Conservation (phyloP, 2,329 filamentous ascomycete genomes). For the Escovopsis sp. region DNA sequence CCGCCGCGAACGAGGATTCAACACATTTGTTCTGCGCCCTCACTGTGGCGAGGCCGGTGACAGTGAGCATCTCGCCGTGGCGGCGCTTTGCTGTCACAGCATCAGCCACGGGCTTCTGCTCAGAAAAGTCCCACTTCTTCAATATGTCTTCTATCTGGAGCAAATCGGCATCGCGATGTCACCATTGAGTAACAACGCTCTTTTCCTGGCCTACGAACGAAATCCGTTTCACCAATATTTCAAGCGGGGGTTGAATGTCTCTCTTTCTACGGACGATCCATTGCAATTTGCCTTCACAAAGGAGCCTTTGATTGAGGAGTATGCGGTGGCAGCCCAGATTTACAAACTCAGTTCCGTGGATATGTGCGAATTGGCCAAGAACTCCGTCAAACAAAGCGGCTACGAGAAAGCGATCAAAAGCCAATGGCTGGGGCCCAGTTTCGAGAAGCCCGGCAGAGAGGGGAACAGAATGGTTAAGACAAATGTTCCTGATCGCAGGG, state of each 20-base stretch:
- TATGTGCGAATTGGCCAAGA: slow-evolving; percentile 96
- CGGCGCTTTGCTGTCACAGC: slow-evolving; percentile 84
- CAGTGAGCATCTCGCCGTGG: slow-evolving; percentile 86
- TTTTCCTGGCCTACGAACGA: slow-evolving; percentile 91
- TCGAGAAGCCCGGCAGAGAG: slow-evolving; percentile 58
- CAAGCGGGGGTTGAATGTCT: slow-evolving; percentile 86
- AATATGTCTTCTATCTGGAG: slow-evolving; percentile 96
- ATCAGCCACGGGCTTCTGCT: slow-evolving; percentile 90
- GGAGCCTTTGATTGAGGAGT: slow-evolving; percentile 94
- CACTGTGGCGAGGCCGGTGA: slow-evolving; percentile 96
- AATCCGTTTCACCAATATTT: slow-evolving; percentile 97
- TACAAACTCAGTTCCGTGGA: slow-evolving; percentile 95
- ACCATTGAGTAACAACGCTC: slow-evolving; percentile 92
- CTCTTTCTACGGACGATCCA: slow-evolving; percentile 89
- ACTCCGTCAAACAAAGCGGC: slow-evolving; percentile 87
- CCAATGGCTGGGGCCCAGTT: slow-evolving; percentile 76
- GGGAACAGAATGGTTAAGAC: slow-evolving; percentile 93
- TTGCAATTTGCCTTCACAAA: slow-evolving; percentile 98
- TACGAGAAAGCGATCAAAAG: slow-evolving; percentile 84
- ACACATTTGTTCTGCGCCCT: slow-evolving; percentile 82
- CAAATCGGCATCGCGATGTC: slow-evolving; percentile 99
- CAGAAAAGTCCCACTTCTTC: slow-evolving; percentile 83
- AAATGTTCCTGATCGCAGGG: slow-evolving; percentile 85
- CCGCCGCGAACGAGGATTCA: slow-evolving; percentile 85
- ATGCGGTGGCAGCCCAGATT: slow-evolving; percentile 93